Conservation (phyloP, 768 basidiomycete genomes). For the Mycena amicta region DNA sequence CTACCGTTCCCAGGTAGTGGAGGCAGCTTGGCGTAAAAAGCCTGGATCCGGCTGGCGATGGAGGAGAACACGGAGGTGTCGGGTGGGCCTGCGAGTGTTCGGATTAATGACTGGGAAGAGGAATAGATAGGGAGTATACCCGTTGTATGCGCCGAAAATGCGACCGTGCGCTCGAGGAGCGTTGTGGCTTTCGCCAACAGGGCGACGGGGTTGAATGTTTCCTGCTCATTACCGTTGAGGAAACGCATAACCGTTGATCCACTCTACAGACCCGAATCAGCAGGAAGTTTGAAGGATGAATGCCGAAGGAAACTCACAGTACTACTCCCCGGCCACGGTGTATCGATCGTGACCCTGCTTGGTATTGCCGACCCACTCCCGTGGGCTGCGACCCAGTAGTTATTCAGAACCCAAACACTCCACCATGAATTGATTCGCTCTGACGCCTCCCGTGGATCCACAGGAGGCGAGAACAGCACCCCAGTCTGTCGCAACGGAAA, state of each 20-base stretch:
- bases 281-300: not conserved
- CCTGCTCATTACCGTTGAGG: not conserved
- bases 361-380: slow-evolving; percentile 25
- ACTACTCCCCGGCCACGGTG: slow-evolving; percentile 38
- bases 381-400: slow-evolving; percentile 31
- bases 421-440: slow-evolving; percentile 40
- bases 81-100: not conserved
- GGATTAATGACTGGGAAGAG: not conserved
- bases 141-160: slow-evolving; percentile 12
- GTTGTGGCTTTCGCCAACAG: slow-evolving; percentile 7
- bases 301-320: slow-evolving; percentile 5
- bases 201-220: not conserved
- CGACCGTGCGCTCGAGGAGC: slow-evolving; percentile 27
- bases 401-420: slow-evolving; percentile 35
- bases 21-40: not conserved
- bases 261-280: not conserved
- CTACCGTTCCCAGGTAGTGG: not conserved
- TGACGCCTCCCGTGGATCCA: slow-evolving; percentile 32
- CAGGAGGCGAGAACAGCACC: slow-evolving; percentile 25
- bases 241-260: not conserved
- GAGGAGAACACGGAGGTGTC: not conserved
- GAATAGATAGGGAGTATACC: slow-evolving; percentile 17
- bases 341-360: slow-evolving; percentile 29
- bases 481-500: not conserved
- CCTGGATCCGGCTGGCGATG: not conserved